A percentile compares a stretch with the other conserved stretches of the same genome.
Conservation (phyloP, 108 stramenopile species). For the Skeletonema costatum region DNA sequence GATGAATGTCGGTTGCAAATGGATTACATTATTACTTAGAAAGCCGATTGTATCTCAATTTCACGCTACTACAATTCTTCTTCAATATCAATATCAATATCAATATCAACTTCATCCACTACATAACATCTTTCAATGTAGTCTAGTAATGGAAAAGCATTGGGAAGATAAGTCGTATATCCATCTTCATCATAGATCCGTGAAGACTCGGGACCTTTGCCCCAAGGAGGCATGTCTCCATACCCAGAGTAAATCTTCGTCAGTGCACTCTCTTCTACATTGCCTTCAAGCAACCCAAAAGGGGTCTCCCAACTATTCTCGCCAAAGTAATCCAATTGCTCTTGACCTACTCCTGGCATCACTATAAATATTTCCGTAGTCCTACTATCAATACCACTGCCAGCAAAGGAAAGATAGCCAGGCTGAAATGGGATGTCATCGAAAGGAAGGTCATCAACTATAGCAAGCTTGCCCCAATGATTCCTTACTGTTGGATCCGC, state of each 20-base stretch:
- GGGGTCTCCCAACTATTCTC: constrained; percentile 85
- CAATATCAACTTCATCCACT: constrained; percentile 12
- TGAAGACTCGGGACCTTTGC: constrained; percentile 41
- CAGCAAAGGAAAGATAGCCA: constrained; percentile 44
- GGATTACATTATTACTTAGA: not conserved
- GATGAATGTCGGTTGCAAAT: no score
- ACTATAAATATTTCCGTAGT: constrained; percentile 85
- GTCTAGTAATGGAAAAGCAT: constrained; percentile 68
- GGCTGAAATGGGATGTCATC: constrained; percentile 25
- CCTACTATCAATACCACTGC: constrained; percentile 71
- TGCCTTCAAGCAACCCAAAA: constrained; percentile 68
- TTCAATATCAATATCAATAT: not conserved
- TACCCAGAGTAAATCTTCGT: constrained; percentile 67
- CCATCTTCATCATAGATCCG: constrained; percentile 34
- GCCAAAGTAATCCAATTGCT: constrained; percentile 57
- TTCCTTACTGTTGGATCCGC: constrained; percentile 10
- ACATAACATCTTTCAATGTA: constrained; percentile 46
- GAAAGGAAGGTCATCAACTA: constrained; percentile 9
- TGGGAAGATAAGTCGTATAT: constrained; percentile 56
- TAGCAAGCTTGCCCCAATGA: constrained; percentile 8
- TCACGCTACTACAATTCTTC: constrained; percentile 1
- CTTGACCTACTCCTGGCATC: constrained; percentile 64
- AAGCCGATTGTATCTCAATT: not conserved
- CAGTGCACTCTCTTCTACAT: constrained; percentile 57
- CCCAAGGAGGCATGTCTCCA: constrained; percentile 87